Evolutionary conservation across 768 basidiomycete genomes (phyloP), one percentile per base, ranked within the genome.

Genomic region (Obba rivulosa): DNA sequence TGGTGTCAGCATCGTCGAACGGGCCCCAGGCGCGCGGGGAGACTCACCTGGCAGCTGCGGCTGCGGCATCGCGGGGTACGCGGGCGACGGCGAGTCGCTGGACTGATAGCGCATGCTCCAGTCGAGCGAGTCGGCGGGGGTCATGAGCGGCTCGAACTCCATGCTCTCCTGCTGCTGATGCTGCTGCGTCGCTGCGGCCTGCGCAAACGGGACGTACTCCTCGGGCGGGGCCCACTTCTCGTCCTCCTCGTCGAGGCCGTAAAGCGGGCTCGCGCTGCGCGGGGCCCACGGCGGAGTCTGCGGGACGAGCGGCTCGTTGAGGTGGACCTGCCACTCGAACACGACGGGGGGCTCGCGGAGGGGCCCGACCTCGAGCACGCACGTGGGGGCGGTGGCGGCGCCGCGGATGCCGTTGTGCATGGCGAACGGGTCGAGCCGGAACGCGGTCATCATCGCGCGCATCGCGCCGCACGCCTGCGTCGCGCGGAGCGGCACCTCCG

Each of bases 391-490:
- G 14, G 42, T 50, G 4, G 52, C 57, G 34, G 56, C 50, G 3
- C 71, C 69, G 41, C 72, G 71, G 34, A 72, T 68, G 49, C 71
- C 78, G 54, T 85, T 80, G 68, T 66, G 64, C 20, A 66, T 61
- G 24, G 85, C 76, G 56, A 89, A 89, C 0, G 85, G 85, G 63
- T 88, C 83, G 56, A 88, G 73, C 8, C 87, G 76, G 62, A 89
- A 86, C 18, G 81, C 79, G 37, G 78, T 78, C 87, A 90, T 90
- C 80, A 87, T 80, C 41, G 70, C 68, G 46, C 81, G 77, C 87
- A 87, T 87, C 38, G 77, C 73, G 40, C 76, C 73, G 52, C 76
- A 73, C 1, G 85, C 87, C 57, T 87, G 81, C 0, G 84, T 87
- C 8, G 86, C 87, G 40, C 87, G 83, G 13, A 87, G 74, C 8